Percentiles rank a stretch among this genome's conserved stretches.
Evolutionary conservation across 371 early-diverging fungal species (phyloP).

Genomic region (Syncephalis plumigaleata): DNA sequence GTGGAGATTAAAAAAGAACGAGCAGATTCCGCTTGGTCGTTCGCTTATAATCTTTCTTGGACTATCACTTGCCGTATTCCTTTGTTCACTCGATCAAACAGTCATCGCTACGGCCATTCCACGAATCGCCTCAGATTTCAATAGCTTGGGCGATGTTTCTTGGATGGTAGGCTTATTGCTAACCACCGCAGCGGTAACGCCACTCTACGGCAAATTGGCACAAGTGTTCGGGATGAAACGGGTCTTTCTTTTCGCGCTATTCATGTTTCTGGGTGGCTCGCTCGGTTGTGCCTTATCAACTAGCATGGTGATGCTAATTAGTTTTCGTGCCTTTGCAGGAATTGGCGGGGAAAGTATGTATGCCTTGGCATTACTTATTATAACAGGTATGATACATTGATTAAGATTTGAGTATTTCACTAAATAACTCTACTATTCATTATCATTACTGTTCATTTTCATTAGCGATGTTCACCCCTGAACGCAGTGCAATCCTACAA

Average conservation of each 20-base stretch:
- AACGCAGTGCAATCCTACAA: conserved; percentile 10
- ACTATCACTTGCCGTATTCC: conserved; percentile 24
- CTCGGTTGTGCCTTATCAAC: conserved; percentile 30
- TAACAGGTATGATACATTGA: conserved; percentile 50
- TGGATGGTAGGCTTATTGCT: conserved; percentile 40
- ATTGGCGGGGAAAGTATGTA: conserved; percentile 50
- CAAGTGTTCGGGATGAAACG: conserved; percentile 59
- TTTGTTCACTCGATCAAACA: conserved; percentile 47
- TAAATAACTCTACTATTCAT: conserved; percentile 9
- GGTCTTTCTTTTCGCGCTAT: conserved; percentile 29
- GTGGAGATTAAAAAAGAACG: conserved; percentile 5
- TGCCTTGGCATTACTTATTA: conserved; percentile 42
- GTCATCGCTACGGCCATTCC: conserved; percentile 61
- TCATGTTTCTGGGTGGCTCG: conserved; percentile 39
- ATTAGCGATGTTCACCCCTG: conserved; percentile 3
- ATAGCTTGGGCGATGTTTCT: conserved; percentile 24
- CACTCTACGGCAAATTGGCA: conserved; percentile 26
- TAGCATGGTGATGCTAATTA: conserved; percentile 41
- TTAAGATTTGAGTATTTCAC: no score
- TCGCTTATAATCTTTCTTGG: conserved; percentile 7
- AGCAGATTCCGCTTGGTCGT: conserved; percentile 3
- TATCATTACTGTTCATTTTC: neutral
- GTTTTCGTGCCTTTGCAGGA: conserved; percentile 37
- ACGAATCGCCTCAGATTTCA: conserved; percentile 48
- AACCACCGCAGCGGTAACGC: conserved; percentile 17